Conservation (phyloP, 805 yeast species). For the Candida saitoana region DNA sequence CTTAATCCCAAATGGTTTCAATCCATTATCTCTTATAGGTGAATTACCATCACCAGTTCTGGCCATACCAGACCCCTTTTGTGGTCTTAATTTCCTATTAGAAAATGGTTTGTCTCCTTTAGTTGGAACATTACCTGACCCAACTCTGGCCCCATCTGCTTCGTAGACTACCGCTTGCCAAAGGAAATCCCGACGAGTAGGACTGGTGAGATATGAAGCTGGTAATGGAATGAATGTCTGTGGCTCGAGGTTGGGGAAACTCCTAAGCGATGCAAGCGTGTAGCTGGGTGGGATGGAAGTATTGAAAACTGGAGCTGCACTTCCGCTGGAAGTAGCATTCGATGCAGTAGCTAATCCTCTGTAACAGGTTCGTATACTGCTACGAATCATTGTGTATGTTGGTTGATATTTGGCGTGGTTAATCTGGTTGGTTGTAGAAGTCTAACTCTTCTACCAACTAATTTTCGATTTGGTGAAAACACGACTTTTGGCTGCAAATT, state of each 20-base stretch:
- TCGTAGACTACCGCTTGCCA: conserved; percentile 95
- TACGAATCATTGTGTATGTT: neutral
- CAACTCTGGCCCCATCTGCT: conserved; percentile 84
- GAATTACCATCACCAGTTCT: conserved; percentile 95
- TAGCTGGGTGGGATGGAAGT: conserved; percentile 55
- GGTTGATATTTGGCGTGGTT: neutral
- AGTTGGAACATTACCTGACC: conserved; percentile 81
- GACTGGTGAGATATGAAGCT: conserved; percentile 50
- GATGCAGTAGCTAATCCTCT: conserved; percentile 1
- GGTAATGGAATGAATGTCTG: conserved; percentile 72
- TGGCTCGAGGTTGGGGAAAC: conserved; percentile 92
- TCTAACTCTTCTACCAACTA: neutral
- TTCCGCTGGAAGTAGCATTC: neutral
- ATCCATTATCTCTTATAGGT: conserved; percentile 87
- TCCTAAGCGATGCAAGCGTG: conserved; percentile 71
- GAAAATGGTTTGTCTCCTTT: conserved; percentile 85
- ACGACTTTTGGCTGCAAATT: conserved; percentile 1
- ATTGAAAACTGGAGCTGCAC: conserved; percentile 18
- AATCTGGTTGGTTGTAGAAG: neutral
- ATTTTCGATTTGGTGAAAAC: neutral
- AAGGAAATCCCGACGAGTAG: conserved; percentile 82
- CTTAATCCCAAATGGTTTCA: conserved; percentile 80
- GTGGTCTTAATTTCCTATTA: conserved; percentile 75
- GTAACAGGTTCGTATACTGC: neutral
- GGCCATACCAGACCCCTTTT: conserved; percentile 93